Conservation (phyloP, 129 eudicot genomes). For the Saussurea involucrata region DNA sequence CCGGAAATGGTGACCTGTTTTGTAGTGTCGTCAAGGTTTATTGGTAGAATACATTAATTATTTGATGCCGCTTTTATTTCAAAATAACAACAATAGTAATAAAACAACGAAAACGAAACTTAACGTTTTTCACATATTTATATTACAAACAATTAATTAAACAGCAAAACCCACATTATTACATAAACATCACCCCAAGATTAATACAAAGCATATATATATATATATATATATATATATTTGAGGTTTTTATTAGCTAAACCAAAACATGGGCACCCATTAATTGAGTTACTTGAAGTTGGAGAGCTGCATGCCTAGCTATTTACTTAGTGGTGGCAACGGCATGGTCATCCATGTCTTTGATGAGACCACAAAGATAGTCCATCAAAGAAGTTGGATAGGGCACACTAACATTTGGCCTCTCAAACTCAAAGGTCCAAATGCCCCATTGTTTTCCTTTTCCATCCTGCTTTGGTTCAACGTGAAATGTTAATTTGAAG, state of each 20-base stretch:
- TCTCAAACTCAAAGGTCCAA: constrained; percentile 42
- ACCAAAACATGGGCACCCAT: background rate
- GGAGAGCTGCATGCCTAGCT: background rate
- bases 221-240: background rate
- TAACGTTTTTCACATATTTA: background rate
- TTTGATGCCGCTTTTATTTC: background rate
- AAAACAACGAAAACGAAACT: background rate
- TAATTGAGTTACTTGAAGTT: background rate
- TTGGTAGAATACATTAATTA: background rate
- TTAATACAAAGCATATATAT: background rate
- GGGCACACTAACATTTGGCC: constrained; percentile 6
- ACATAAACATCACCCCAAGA: background rate
- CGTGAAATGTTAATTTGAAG: constrained; percentile 13
- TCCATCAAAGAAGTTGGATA: constrained; percentile 24
- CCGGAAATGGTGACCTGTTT: too few species aligned
- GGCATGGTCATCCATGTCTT: constrained; percentile 18
- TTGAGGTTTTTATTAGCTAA: background rate
- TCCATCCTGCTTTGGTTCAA: constrained; percentile 17
- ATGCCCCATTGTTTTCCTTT: constrained; percentile 7
- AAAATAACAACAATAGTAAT: too few species aligned
- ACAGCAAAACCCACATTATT: background rate
- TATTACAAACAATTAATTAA: background rate
- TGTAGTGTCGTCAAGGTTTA: too few species aligned
- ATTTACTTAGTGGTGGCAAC: background rate
- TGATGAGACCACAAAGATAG: constrained; percentile 2